Evolutionary conservation across 2,329 filamentous ascomycete genomes (phyloP), one percentile per base, ranked within the genome.

Genomic region (Trichophaea hybrida): DNA sequence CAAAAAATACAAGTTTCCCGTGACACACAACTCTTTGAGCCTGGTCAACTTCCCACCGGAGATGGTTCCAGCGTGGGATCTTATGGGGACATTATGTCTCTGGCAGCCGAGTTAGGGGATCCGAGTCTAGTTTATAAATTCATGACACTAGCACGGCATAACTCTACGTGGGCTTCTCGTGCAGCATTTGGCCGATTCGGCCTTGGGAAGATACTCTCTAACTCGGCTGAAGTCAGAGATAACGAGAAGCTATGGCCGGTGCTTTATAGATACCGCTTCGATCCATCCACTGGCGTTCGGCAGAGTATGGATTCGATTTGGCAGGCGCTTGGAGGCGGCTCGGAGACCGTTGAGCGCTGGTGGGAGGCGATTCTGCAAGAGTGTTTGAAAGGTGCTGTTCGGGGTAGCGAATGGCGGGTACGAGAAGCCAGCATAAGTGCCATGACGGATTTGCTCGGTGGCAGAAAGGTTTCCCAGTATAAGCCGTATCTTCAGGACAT

Each of bases 281-380:
- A 98, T 71, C 93, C 93, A 0, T 97, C 96, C 69, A 78, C 83
- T 1, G 95, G 94, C 65, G 93, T 97, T 10, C 88, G 91, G 70
- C 80, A 83, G 52, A 95, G 91, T 0, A 98, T 98, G 93, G 90
- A 94, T 59, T 88, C 94, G 64, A 97, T 98, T 65, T 98, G 93
- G 93, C 90, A 86, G 68, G 85, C 91, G 0, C 75, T 98, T n/a
- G 89, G 97, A 69, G 89, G 97, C 67, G 80, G 88, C 1, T 83
- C 81, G 15, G 77, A 79, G 0, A 86, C 86, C 0, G 80, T 97
- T 48, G 84, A 93, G 64, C 75, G 78, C 15, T 80, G 97, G 71
- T 96, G 97, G 69, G 85, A 94, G 65, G 81, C 81, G 6, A 97
- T 98, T 68, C 85, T 98, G 75, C 77, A 84, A 7, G 93, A 98